Evolutionary conservation across 164 flowering plant genomes (phyloP).

Genomic region (Saururus chinensis): DNA sequence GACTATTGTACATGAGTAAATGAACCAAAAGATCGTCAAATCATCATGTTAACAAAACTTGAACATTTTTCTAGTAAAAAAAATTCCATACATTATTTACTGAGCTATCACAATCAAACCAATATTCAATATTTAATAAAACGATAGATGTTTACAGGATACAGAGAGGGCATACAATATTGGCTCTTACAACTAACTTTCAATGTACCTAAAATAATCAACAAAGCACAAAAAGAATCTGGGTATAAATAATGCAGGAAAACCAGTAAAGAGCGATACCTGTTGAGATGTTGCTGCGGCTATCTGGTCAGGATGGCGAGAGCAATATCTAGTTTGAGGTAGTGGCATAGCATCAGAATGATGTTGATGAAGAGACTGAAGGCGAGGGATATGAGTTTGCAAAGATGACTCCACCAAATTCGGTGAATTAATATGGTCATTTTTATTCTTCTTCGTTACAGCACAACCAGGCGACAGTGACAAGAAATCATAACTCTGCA

Average conservation of each 20-base stretch:
- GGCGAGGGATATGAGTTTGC: conserved; percentile 25
- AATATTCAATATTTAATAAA: too few species aligned
- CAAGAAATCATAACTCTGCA: conserved; percentile 45
- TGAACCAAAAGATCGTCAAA: too few species aligned
- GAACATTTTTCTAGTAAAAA: too few species aligned
- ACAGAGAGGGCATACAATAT: too few species aligned
- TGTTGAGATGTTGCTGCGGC: conserved; percentile 29
- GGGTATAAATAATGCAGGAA: background rate
- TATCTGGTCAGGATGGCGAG: conserved; percentile 23
- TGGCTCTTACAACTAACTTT: background rate
- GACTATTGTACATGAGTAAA: too few species aligned
- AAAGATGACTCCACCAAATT: conserved; percentile 16
- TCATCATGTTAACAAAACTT: too few species aligned
- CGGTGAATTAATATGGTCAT: conserved; percentile 3
- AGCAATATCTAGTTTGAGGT: conserved; percentile 20
- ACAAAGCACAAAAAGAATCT: background rate
- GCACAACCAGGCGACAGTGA: conserved; percentile 33
- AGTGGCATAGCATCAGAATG: conserved; percentile 17
- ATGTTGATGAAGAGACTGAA: conserved; percentile 28
- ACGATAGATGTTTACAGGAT: too few species aligned
- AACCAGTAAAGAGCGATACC: conserved; percentile 18
- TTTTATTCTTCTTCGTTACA: background rate
- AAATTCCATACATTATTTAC: too few species aligned
- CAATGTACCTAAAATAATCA: too few species aligned
- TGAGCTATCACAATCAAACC: too few species aligned